Evolutionary conservation across 23 red algal species (phyloP).

Genomic region (Gracilaria caudata): DNA sequence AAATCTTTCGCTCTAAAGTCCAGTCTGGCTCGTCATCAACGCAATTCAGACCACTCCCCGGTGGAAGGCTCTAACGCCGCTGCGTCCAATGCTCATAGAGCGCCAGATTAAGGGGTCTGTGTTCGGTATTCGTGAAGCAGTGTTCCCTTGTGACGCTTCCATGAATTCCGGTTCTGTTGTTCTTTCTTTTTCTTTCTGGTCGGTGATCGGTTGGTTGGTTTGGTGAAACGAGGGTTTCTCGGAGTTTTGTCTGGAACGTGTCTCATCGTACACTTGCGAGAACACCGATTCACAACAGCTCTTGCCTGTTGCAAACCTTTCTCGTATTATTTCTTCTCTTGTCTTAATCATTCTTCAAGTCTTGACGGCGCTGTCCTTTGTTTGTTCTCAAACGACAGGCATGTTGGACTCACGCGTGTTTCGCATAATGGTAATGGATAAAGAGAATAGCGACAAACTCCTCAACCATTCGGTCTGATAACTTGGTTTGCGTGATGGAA

Average conservation of each 20-base stretch:
- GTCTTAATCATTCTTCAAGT: background rate
- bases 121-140: background rate
- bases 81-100: background rate
- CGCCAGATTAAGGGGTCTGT: background rate
- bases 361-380: background rate
- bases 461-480: background rate
- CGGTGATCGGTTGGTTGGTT: background rate
- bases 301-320: background rate
- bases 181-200: background rate
- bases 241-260: too few relatives aligned
- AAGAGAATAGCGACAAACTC: background rate
- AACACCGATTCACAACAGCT: background rate
- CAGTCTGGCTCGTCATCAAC: slow-evolving; percentile 58
- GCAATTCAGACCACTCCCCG: slow-evolving; percentile 39
- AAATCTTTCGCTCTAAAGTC: slow-evolving; percentile 66
- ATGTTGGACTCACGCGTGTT: background rate
- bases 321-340: background rate
- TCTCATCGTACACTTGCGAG: background rate
- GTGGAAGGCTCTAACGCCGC: slow-evolving; percentile 34
- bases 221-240: background rate
- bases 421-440: too few relatives aligned
- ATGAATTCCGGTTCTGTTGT: background rate
- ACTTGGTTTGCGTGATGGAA: too few relatives aligned
- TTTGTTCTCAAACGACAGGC: background rate
- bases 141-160: background rate